Evolutionary conservation across 192 early-diverging fungal genomes (phyloP), one percentile per base, ranked within the genome.

Genomic region (Podila horticola): DNA sequence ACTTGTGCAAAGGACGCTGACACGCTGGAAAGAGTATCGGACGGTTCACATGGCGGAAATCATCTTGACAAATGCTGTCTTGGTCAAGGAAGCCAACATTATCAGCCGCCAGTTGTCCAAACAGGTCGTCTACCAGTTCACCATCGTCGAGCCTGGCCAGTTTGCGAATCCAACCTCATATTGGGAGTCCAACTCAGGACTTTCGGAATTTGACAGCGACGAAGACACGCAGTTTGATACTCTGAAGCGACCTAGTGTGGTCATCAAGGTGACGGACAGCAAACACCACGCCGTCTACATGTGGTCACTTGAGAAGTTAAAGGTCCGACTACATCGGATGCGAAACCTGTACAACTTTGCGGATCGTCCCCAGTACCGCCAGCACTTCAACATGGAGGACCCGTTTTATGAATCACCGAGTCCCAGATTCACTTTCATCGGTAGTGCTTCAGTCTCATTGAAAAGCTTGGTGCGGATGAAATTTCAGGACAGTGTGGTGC

Each of bases 71-170:
- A 91, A 93, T 64, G 91, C 92, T 0, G 84, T 93, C 15, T 74
- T 93, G 64, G 69, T 98, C 62, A 97, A 97, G 72, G 94, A 97
- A 71, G 97, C 95, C 51, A 98, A 97, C 67, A 88, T 97, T 11
- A 96, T 96, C 30, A 88, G 92, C 66, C 89, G 90, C 58, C 95
- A 98, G 71, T 82, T 97, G n/a, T 86, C 83, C 8, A 95, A 93
- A 38, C 84, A 94, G 36, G 93, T 95, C 19, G 82, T 95, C 8
- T 98, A 95, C 83, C 95, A 97, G 74, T 93, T 97, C 71, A 88
- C 92, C 15, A 85, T 96, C 8, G 72, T 95, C 29, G 92, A 92
- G n/a, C 88, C 92, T 26, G 89, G 82, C 49, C 85, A 75, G 5
- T 86, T 84, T 22, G 84, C 83, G 7, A 87, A 84, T 38, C 85